phyloP scores from a whole-genome alignment of 83 land plant genomes.

The Picea abies region DNA sequence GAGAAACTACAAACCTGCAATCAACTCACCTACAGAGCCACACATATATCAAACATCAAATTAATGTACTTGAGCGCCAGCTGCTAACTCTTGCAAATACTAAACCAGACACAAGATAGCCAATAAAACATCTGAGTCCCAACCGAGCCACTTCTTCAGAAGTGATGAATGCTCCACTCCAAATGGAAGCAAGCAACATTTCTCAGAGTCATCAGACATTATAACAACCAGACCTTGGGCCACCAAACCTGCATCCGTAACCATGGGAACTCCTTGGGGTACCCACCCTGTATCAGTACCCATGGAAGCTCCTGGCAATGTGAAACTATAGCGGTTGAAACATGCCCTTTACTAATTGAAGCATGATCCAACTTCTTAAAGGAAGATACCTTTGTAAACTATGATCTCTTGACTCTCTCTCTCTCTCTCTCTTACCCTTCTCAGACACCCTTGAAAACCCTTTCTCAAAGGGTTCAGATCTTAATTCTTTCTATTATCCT shows the following conservation, averaged over 20 bases:
- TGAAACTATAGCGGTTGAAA: constrained; percentile 31
- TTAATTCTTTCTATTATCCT: constrained; percentile 12
- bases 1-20: neutral
- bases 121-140: constrained; percentile 62
- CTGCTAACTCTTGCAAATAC: neutral
- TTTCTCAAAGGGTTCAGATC: constrained; percentile 11
- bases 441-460: constrained; percentile 10
- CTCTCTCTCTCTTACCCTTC: constrained; percentile 17
- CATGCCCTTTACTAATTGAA: constrained; percentile 15
- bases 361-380: constrained; percentile 28
- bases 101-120: constrained; percentile 79
- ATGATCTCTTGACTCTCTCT: neutral
- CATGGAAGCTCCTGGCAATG: neutral
- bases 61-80: neutral
- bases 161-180: constrained; percentile 25
- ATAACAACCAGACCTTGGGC: constrained; percentile 35
- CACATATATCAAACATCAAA: neutral
- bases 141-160: constrained; percentile 76
- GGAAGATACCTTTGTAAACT: constrained; percentile 12
- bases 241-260: constrained; percentile 81
- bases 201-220: constrained; percentile 73
- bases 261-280: constrained; percentile 25
- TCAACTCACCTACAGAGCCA: neutral
- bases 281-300: too few species aligned
- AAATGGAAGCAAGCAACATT: constrained; percentile 85